Evolutionary conservation across 2,329 filamentous ascomycete species (phyloP).

Genomic region (Penicillium sclerotigenum): DNA sequence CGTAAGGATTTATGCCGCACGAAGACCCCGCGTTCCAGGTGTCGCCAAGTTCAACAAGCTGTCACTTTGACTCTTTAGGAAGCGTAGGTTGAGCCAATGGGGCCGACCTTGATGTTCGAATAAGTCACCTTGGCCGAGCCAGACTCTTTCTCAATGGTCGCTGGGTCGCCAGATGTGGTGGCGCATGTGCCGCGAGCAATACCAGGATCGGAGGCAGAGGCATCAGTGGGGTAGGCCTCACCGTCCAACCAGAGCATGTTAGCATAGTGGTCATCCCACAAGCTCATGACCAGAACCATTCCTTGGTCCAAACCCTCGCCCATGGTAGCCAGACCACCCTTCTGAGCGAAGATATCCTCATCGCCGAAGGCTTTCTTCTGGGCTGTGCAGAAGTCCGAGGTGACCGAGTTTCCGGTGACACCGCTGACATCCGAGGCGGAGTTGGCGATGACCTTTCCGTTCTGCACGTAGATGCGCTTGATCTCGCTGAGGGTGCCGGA

Average conservation of each 20-base stretch:
- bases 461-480: conserved; percentile 64
- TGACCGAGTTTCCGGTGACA: conserved; percentile 55
- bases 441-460: conserved; percentile 59
- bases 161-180: conserved; percentile 52
- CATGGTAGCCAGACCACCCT: conserved; percentile 58
- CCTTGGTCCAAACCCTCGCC: conserved; percentile 53
- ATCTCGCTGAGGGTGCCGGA: conserved; percentile 58
- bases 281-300: conserved; percentile 62
- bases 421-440: conserved; percentile 47
- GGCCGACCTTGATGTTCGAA: conserved; percentile 60
- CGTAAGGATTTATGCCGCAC: not conserved
- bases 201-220: conserved; percentile 46
- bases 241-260: conserved; percentile 76
- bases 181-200: conserved; percentile 55
- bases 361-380: conserved; percentile 58
- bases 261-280: conserved; percentile 64
- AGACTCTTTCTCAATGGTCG: conserved; percentile 47
- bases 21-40: not conserved
- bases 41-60: not conserved
- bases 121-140: conserved; percentile 54
- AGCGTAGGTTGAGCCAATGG: conserved; percentile 54
- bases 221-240: conserved; percentile 53
- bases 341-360: conserved; percentile 50
- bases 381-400: conserved; percentile 54
- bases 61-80: conserved; percentile 9